A percentile compares a stretch with the other conserved stretches of the same genome.
These are phyloP conservation scores for Trichosporon ovoides DNA, from an alignment of 1,284 basidiomycete species.

Conservation along the genomic window DNA sequence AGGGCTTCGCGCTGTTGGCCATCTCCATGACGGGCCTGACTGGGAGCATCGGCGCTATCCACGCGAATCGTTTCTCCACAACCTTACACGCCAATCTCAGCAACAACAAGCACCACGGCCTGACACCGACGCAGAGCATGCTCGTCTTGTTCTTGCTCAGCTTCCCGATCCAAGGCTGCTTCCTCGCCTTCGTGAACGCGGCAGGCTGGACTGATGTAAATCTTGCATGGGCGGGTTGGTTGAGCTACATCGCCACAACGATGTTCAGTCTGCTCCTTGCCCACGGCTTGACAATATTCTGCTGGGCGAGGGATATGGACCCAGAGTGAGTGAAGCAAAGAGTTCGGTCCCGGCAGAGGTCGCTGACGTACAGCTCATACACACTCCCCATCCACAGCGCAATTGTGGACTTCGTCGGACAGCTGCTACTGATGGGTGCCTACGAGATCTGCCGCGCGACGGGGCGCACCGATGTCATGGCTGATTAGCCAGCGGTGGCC, in stretches of 20 bases:
- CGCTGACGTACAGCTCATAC: slow-evolving; percentile 59
- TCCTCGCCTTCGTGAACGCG: slow-evolving; percentile 60
- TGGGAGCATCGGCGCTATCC: slow-evolving; percentile 83
- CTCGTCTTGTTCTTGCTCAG: slow-evolving; percentile 66
- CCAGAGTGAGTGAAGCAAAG: slow-evolving; percentile 58
- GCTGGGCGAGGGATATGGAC: slow-evolving; percentile 78
- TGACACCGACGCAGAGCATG: slow-evolving; percentile 36
- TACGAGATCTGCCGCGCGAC: slow-evolving; percentile 47
- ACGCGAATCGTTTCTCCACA: slow-evolving; percentile 85
- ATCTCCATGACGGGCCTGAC: slow-evolving; percentile 84
- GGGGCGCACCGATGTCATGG: slow-evolving; percentile 12
- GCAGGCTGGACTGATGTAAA: slow-evolving; percentile 73
- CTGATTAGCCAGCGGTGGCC: not conserved
- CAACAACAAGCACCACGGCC: slow-evolving; percentile 25
- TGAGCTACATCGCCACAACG: slow-evolving; percentile 67
- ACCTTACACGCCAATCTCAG: slow-evolving; percentile 34
- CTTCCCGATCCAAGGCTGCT: slow-evolving; percentile 68
- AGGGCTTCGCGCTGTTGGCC: slow-evolving; percentile 81
- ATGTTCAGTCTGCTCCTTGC: slow-evolving; percentile 65
- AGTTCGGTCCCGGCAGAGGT: too few relatives aligned
- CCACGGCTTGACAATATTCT: slow-evolving; percentile 63
- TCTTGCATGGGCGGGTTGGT: slow-evolving; percentile 59
- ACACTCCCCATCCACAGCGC: slow-evolving; percentile 87
- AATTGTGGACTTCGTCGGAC: slow-evolving; percentile 84
- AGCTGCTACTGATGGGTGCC: slow-evolving; percentile 62